Evolutionary conservation across 768 basidiomycete genomes (phyloP).

Genomic region (Holtermanniella nyarrowii): DNA sequence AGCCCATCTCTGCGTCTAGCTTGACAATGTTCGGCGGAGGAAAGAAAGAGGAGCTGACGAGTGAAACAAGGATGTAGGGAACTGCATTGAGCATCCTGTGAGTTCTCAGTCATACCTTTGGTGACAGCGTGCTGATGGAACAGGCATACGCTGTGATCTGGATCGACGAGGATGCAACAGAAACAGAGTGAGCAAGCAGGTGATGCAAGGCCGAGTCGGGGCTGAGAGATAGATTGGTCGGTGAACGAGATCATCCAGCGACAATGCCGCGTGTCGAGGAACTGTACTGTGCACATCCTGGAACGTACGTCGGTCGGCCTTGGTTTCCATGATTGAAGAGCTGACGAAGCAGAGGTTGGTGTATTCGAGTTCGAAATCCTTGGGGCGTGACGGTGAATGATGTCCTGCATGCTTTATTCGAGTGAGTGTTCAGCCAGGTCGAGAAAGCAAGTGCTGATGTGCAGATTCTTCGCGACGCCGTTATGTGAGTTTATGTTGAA

Average conservation of each 20-base stretch:
- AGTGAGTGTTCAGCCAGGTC: background rate
- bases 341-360: background rate
- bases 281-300: conserved; percentile 15
- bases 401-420: conserved; percentile 15
- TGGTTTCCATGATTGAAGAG: background rate
- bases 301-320: conserved; percentile 2
- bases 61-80: conserved; percentile 6
- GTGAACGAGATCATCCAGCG: conserved; percentile 15
- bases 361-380: conserved; percentile 7
- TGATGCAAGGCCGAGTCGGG: background rate
- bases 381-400: conserved; percentile 21
- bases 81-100: conserved; percentile 13
- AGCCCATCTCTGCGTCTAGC: background rate
- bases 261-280: conserved; percentile 14
- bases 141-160: conserved; percentile 17
- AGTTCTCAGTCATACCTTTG: background rate
- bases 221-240: conserved; percentile 3
- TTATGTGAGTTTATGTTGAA: background rate
- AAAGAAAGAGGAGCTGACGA: background rate
- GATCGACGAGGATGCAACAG: conserved; percentile 16
- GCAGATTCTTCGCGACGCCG: background rate
- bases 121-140: background rate
- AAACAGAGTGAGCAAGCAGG: conserved; percentile 4
- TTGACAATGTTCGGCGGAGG: no score
- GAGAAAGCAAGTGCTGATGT: background rate